Percentiles rank a stretch among this genome's conserved stretches.
Conservation (phyloP, 768 basidiomycete species). For the Scleroderma bovista region DNA sequence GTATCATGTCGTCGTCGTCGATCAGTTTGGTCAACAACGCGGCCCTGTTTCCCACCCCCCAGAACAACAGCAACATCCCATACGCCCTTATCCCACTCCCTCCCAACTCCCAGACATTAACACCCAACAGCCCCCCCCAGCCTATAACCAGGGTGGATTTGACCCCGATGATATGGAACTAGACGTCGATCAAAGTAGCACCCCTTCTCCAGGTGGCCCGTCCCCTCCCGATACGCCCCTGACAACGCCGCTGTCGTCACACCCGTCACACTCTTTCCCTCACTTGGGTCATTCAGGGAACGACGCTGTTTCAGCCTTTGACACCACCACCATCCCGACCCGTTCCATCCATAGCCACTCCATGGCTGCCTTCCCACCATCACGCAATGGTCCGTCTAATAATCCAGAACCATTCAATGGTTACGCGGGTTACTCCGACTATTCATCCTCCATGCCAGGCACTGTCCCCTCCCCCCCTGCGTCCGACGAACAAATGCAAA, state of each 20-base stretch:
- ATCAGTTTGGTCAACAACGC: conserved; percentile 34
- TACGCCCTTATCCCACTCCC: conserved; percentile 27
- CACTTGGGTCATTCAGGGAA: conserved; percentile 27
- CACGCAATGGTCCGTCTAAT: conserved; percentile 23
- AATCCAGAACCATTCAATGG: conserved; percentile 57
- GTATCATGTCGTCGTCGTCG: conserved; percentile 74
- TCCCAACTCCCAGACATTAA: conserved; percentile 22
- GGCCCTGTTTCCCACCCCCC: conserved; percentile 21
- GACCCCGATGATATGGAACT: conserved; percentile 83
- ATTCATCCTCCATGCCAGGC: conserved; percentile 57
- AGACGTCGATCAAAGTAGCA: conserved; percentile 55
- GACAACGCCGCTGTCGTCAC: conserved; percentile 36
- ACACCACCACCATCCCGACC: conserved; percentile 48
- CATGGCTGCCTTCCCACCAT: conserved; percentile 29
- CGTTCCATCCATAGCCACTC: conserved; percentile 35
- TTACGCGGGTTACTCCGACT: conserved; percentile 65
- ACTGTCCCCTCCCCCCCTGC: conserved; percentile 35
- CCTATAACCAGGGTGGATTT: conserved; percentile 38
- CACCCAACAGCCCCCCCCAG: conserved; percentile 21
- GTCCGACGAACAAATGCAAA: conserved; percentile 21
- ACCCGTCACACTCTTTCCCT: conserved; percentile 27
- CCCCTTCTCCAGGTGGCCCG: conserved; percentile 38
- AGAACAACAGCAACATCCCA: conserved; percentile 27
- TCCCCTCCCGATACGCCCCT: conserved; percentile 42
- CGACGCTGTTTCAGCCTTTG: conserved; percentile 42